phyloP scores from a whole-genome alignment of 192 early-diverging fungal species.

The Coemansia sp. region DNA sequence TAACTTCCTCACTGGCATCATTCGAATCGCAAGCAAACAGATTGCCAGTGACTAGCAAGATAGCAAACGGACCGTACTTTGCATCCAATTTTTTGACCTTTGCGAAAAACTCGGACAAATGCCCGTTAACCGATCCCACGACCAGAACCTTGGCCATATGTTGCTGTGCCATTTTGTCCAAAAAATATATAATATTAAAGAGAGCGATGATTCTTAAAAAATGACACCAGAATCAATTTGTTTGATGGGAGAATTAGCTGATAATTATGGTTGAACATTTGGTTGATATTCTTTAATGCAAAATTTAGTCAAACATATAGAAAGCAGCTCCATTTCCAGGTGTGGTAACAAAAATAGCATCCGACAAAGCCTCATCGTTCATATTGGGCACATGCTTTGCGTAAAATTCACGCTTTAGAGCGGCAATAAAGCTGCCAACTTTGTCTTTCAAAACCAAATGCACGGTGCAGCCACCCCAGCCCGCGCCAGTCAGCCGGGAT shows the following conservation, averaged over 20 bases:
- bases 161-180: neutral
- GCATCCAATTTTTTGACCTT: conserved; percentile 74
- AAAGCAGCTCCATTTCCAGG: conserved; percentile 31
- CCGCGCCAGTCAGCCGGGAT: conserved; percentile 88
- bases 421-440: conserved; percentile 61
- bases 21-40: conserved; percentile 62
- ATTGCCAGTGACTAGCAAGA: conserved; percentile 78
- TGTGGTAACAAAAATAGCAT: conserved; percentile 54
- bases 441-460: conserved; percentile 66
- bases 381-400: conserved; percentile 55
- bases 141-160: conserved; percentile 55
- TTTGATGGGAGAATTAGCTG: no score
- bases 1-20: conserved; percentile 48
- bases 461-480: conserved; percentile 91
- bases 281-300: neutral
- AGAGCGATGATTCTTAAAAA: neutral
- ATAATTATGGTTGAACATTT: no score
- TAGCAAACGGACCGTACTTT: conserved; percentile 86
- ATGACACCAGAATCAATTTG: no score
- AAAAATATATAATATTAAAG: neutral
- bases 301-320: neutral
- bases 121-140: conserved; percentile 73
- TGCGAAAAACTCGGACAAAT: conserved; percentile 63
- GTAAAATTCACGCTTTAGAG: conserved; percentile 69
- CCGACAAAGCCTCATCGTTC: conserved; percentile 45